Evolutionary conservation across 2,329 filamentous ascomycete genomes (phyloP).

Genomic region (Colletotrichum sp.): DNA sequence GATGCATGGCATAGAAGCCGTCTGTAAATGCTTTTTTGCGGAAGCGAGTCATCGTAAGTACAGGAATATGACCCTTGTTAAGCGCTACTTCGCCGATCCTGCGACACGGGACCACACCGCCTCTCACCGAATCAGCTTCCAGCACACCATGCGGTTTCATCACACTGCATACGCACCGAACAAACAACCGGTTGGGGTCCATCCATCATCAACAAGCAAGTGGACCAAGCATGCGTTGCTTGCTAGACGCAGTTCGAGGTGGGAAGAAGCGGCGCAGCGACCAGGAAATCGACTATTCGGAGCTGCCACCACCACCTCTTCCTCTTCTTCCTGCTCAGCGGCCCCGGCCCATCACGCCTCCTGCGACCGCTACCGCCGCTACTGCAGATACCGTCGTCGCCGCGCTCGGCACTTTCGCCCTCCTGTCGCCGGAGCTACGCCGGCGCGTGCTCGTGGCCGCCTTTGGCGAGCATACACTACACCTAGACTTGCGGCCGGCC

Average conservation of each 20-base stretch:
- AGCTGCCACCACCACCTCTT: not conserved
- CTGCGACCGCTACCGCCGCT: not conserved
- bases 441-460: constrained; percentile 30
- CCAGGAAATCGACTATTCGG: not conserved
- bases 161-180: not conserved
- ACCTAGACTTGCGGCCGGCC: constrained; percentile 27
- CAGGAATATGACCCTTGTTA: not conserved
- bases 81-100: not conserved
- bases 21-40: not conserved
- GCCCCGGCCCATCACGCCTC: not conserved
- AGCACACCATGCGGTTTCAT: not conserved
- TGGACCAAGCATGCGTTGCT: not conserved
- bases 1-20: not conserved
- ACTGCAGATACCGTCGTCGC: not conserved
- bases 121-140: not conserved
- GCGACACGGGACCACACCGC: not conserved
- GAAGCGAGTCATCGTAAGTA: not conserved
- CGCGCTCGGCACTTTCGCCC: constrained; percentile 6
- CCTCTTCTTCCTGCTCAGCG: not conserved
- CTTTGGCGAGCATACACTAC: constrained; percentile 25
- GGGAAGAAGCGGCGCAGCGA: not conserved
- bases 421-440: constrained; percentile 37
- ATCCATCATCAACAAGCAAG: not conserved
- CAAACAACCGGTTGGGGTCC: constrained; percentile 1
- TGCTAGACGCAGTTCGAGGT: not conserved